phyloP scores from a whole-genome alignment of 192 early-diverging fungal species.

The Podila clonocystis region DNA sequence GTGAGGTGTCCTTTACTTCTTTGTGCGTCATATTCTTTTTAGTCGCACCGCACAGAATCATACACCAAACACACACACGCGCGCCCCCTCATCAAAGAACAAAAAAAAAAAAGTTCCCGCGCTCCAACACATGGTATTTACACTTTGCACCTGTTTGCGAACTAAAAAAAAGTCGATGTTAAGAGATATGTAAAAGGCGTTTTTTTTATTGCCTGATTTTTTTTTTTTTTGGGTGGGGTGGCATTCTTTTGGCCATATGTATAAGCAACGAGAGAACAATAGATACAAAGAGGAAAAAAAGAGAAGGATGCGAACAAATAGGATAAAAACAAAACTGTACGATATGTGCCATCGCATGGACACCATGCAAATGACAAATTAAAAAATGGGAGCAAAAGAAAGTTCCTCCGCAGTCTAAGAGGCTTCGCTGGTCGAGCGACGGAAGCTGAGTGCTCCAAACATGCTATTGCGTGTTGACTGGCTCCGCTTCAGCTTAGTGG shows the following conservation, averaged over 20 bases:
- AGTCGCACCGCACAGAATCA: no score
- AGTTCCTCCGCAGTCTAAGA: background rate
- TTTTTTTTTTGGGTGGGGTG: no score
- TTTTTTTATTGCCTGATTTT: no score
- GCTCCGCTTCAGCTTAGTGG: slow-evolving; percentile 43
- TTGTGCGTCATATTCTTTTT: no score
- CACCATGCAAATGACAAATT: background rate
- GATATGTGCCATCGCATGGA: background rate
- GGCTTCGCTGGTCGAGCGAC: slow-evolving; percentile 18
- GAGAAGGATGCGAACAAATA: background rate
- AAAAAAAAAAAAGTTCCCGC: no score
- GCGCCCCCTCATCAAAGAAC: no score
- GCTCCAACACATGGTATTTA: no score
- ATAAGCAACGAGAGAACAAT: background rate
- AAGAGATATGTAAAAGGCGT: no score
- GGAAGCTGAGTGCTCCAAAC: slow-evolving; percentile 44
- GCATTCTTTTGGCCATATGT: background rate
- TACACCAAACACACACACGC: no score
- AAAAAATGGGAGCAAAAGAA: background rate
- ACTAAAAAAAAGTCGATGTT: no score
- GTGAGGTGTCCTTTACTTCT: no score
- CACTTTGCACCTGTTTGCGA: no score
- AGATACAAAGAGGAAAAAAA: background rate
- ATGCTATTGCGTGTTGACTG: slow-evolving; percentile 45
- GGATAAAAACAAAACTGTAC: background rate